A percentile compares a stretch with the other conserved stretches of the same genome.
Evolutionary conservation across 495 filamentous ascomycete species (phyloP).

Genomic region (Chlorociboria aeruginascens): DNA sequence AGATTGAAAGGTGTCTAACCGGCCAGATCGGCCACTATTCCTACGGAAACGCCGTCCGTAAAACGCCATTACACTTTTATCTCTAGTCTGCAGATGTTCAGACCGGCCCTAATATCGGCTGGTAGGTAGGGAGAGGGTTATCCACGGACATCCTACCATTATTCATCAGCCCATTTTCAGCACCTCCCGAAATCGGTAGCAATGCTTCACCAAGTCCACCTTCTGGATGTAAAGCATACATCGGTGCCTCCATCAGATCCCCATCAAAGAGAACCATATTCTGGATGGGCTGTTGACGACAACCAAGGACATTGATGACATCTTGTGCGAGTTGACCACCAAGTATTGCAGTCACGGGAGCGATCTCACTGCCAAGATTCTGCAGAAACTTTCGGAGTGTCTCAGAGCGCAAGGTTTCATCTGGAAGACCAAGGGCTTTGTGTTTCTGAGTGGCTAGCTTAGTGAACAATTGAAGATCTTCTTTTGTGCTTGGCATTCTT

Average conservation of each 20-base stretch:
- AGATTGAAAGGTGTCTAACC: slow-evolving; percentile 5
- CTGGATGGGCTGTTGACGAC: slow-evolving; percentile 85
- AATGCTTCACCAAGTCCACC: slow-evolving; percentile 31
- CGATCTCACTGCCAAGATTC: slow-evolving; percentile 69
- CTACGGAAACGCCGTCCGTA: background rate
- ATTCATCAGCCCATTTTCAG: slow-evolving; percentile 6
- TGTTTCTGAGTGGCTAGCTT: slow-evolving; percentile 63
- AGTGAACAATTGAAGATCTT: slow-evolving; percentile 61
- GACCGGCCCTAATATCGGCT: slow-evolving; percentile 8
- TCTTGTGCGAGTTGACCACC: slow-evolving; percentile 89
- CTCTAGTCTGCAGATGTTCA: background rate
- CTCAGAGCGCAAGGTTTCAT: slow-evolving; percentile 60
- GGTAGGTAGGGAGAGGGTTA: slow-evolving; percentile 3
- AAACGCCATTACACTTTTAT: background rate
- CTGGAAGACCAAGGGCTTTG: slow-evolving; percentile 62
- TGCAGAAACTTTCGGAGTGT: slow-evolving; percentile 76
- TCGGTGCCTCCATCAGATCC: slow-evolving; percentile 58
- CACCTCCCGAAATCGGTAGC: slow-evolving; percentile 15
- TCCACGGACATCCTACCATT: slow-evolving; percentile 5
- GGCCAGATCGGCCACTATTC: too few relatives aligned
- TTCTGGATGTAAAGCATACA: slow-evolving; percentile 72
- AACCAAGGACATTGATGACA: slow-evolving; percentile 88
- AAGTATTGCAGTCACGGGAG: slow-evolving; percentile 78
- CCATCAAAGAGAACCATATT: slow-evolving; percentile 91
- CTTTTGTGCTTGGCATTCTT: slow-evolving; percentile 39